Conservation (phyloP, 495 filamentous ascomycete species). For the Penicillium canariense region DNA sequence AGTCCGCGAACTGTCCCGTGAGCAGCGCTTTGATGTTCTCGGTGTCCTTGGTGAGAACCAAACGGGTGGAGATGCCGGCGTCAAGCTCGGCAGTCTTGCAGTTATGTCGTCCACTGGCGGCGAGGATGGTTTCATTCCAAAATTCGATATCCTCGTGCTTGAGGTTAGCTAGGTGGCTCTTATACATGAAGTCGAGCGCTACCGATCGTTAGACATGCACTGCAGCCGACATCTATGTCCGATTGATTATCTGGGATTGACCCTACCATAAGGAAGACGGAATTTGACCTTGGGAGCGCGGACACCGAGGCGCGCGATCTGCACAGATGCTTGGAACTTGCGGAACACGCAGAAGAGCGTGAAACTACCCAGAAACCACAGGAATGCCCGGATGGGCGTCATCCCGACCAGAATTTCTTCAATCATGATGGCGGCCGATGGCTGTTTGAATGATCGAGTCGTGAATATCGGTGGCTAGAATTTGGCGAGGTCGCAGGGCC, state of each 20-base stretch:
- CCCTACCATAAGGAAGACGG: conserved; percentile 38
- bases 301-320: conserved; percentile 36
- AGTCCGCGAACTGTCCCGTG: conserved; percentile 67
- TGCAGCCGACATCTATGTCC: too few species aligned
- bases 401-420: conserved; percentile 30
- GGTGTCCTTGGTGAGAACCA: conserved; percentile 64
- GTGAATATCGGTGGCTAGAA: neutral
- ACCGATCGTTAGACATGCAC: too few species aligned
- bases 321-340: conserved; percentile 31
- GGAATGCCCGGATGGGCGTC: conserved; percentile 24
- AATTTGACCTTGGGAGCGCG: conserved; percentile 35
- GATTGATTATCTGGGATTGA: neutral
- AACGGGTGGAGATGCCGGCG: conserved; percentile 50
- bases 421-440: conserved; percentile 31
- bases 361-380: conserved; percentile 29
- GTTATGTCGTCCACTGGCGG: conserved; percentile 30
- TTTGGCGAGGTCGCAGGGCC: neutral
- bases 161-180: conserved; percentile 48
- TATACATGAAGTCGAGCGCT: conserved; percentile 64
- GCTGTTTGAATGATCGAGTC: neutral
- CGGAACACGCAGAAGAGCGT: conserved; percentile 26
- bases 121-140: conserved; percentile 54
- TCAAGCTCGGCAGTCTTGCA: conserved; percentile 60
- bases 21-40: conserved; percentile 75
- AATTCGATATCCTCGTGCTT: conserved; percentile 54